Evolutionary conservation across 208 protist genomes (phyloP).

Genomic region (Balamuthia mandrillaris): DNA sequence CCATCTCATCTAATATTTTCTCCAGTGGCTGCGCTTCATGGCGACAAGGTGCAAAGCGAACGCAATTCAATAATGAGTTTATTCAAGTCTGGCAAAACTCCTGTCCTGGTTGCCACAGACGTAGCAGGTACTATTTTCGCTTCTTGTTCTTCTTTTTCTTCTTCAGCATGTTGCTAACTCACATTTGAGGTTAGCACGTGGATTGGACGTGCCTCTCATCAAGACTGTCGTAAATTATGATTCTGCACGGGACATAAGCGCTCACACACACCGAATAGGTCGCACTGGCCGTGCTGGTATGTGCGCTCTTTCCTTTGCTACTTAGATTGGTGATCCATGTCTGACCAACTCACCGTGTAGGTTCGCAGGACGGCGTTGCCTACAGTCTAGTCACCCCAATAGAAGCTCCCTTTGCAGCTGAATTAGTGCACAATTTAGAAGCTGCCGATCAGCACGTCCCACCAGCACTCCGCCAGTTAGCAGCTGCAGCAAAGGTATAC

Average conservation of each 20-base stretch:
- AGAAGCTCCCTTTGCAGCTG: not conserved
- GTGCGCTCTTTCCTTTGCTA: not conserved
- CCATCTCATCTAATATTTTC: slow-evolving; percentile 14
- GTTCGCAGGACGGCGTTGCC: not conserved
- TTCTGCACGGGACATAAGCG: slow-evolving; percentile 41
- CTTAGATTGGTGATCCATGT: not conserved
- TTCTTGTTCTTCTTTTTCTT: not conserved
- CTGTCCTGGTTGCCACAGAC: slow-evolving; percentile 67
- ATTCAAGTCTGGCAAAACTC: slow-evolving; percentile 43
- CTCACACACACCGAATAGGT: slow-evolving; percentile 62
- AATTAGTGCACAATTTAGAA: not conserved
- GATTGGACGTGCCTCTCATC: slow-evolving; percentile 58
- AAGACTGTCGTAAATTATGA: slow-evolving; percentile 67
- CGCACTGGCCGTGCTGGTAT: slow-evolving; percentile 51
- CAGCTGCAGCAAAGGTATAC: not conserved
- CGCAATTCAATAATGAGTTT: slow-evolving; percentile 32
- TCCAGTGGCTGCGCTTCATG: slow-evolving; percentile 52
- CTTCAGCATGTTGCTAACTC: too few relatives aligned
- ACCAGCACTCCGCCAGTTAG: not conserved
- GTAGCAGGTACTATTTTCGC: too few relatives aligned
- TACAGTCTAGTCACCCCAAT: slow-evolving; percentile 25
- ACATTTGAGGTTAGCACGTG: too few relatives aligned
- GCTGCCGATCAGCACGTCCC: not conserved
- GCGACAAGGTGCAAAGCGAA: slow-evolving; percentile 64
- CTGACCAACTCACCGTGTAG: too few relatives aligned